A percentile compares a stretch with the other conserved stretches of the same genome.
Evolutionary conservation across 202 grass and related monocot genomes (phyloP).

Genomic region (Musa balbisiana): DNA sequence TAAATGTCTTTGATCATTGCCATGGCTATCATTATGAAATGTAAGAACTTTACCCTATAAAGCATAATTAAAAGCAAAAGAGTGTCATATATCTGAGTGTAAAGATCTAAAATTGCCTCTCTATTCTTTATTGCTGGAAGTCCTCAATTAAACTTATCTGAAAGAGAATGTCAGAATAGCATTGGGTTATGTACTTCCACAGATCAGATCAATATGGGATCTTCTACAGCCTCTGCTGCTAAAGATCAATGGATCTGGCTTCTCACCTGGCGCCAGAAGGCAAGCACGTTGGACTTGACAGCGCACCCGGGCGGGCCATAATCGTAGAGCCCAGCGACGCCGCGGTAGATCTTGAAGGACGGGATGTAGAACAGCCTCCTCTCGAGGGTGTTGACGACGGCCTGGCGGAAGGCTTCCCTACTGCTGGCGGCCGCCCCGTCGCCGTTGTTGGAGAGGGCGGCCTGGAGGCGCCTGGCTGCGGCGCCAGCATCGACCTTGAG

Average conservation of each 20-base stretch:
- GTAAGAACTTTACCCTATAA: no score
- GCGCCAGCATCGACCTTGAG: conserved; percentile 38
- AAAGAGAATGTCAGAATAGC: conserved; percentile 1
- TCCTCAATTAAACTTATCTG: conserved; percentile 43
- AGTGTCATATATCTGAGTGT: no score
- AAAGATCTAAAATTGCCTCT: no score
- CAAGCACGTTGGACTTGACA: conserved; percentile 85
- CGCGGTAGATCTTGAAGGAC: conserved; percentile 95
- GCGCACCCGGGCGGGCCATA: conserved; percentile 79
- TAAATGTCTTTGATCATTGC: conserved; percentile 29
- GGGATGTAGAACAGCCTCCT: conserved; percentile 82
- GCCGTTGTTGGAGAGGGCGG: conserved; percentile 17
- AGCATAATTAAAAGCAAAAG: no score
- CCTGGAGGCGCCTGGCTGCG: conserved; percentile 45
- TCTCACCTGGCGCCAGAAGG: conserved; percentile 86
- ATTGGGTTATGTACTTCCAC: no score
- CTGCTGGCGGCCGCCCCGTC: conserved; percentile 18
- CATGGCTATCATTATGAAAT: no score
- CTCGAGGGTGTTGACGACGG: conserved; percentile 83
- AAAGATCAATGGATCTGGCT: no score
- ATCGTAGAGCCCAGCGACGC: conserved; percentile 87
- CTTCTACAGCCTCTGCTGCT: background rate
- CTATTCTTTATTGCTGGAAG: no score
- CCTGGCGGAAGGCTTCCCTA: conserved; percentile 66
- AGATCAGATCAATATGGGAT: background rate